Conservation (phyloP, 2,329 filamentous ascomycete species). For the Colletotrichum truncatum region DNA sequence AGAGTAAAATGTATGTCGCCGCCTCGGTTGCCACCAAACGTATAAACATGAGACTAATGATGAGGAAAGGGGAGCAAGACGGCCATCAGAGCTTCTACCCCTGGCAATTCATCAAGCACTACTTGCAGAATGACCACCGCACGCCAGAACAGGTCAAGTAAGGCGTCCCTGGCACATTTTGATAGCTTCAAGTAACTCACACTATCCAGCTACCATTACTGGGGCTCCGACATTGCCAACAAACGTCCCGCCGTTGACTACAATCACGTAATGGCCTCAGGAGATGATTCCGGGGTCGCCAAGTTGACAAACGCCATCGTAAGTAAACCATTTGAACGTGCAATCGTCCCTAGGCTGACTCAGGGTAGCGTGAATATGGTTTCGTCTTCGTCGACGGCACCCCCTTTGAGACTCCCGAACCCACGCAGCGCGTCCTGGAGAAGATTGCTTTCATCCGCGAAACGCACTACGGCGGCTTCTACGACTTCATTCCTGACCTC, state of each 20-base stretch:
- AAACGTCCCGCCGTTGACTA: constrained; percentile 69
- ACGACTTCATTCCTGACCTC: constrained; percentile 89
- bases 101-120: constrained; percentile 67
- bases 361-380: constrained; percentile 69
- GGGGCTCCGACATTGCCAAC: constrained; percentile 45
- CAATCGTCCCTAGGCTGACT: background rate
- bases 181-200: background rate
- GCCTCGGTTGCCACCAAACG: background rate
- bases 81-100: constrained; percentile 75
- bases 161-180: constrained; percentile 22
- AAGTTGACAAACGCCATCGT: constrained; percentile 73
- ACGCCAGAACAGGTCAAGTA: constrained; percentile 44
- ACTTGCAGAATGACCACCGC: constrained; percentile 47
- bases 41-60: background rate
- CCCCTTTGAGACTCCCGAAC: constrained; percentile 70
- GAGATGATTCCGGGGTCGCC: constrained; percentile 63
- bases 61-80: constrained; percentile 69
- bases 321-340: constrained; percentile 33
- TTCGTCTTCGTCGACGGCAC: constrained; percentile 81
- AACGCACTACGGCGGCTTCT: constrained; percentile 86
- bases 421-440: constrained; percentile 79
- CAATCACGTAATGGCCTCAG: constrained; percentile 63
- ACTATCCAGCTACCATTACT: constrained; percentile 35
- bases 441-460: constrained; percentile 86
- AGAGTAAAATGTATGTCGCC: constrained; percentile 42